phyloP scores from a whole-genome alignment of 1,284 basidiomycete genomes.

The Heterobasidion parviporum region DNA sequence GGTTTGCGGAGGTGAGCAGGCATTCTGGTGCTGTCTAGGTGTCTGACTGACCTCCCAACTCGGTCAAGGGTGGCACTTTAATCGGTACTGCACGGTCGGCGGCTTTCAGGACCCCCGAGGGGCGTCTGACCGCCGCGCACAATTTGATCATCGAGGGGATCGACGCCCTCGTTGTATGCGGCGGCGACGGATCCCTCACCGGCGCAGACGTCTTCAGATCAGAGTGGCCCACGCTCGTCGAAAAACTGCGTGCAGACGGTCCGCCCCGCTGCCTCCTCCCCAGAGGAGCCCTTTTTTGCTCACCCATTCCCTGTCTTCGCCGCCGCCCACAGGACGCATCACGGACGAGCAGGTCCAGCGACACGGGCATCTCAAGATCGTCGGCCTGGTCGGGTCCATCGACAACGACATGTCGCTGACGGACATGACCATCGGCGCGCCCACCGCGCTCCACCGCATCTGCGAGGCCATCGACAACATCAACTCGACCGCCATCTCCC shows the following conservation, averaged over 20 bases:
- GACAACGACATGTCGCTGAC: constrained; percentile 99
- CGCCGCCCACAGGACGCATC: constrained; percentile 50
- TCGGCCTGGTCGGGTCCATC: constrained; percentile 95
- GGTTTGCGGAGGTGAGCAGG: constrained; percentile 71
- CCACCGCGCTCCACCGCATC: constrained; percentile 92
- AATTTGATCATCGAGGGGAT: constrained; percentile 96
- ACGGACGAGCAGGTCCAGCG: constrained; percentile 61
- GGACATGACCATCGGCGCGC: constrained; percentile 93
- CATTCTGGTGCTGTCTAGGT: not conserved
- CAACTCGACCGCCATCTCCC: constrained; percentile 92
- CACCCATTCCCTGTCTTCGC: not conserved
- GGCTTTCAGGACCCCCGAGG: constrained; percentile 82
- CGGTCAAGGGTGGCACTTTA: constrained; percentile 79
- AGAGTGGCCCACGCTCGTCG: constrained; percentile 87
- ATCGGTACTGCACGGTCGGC: constrained; percentile 93
- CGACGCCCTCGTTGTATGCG: constrained; percentile 93
- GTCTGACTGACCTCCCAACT: not conserved
- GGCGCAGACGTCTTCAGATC: constrained; percentile 91
- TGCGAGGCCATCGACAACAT: constrained; percentile 98
- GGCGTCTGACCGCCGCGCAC: constrained; percentile 78
- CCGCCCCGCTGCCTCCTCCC: constrained; percentile 4
- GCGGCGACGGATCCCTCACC: constrained; percentile 94
- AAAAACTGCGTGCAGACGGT: constrained; percentile 59
- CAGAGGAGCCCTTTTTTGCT: not conserved
- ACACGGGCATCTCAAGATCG: constrained; percentile 87